Evolutionary conservation across 495 filamentous ascomycete genomes (phyloP).

Genomic region (Penicillium fimorum): DNA sequence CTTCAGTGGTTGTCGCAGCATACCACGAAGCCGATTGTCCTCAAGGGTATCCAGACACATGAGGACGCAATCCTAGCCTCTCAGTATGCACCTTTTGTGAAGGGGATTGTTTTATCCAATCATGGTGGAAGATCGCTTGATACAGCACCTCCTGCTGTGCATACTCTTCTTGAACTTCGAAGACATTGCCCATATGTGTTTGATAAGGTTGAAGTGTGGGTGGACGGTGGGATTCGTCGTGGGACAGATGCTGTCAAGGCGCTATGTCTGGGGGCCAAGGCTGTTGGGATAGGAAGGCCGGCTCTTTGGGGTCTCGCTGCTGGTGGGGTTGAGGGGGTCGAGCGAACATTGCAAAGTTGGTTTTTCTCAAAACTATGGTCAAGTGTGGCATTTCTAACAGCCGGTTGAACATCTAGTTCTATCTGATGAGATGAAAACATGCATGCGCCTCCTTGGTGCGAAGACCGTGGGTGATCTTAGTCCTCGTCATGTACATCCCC

Average conservation of each 20-base stretch:
- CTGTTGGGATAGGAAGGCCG: conserved; percentile 60
- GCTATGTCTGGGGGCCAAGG: conserved; percentile 60
- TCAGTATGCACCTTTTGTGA: conserved; percentile 44
- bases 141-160: conserved; percentile 57
- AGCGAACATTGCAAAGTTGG: conserved; percentile 9
- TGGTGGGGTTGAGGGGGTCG: conserved; percentile 6
- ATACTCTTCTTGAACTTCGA: conserved; percentile 62
- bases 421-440: conserved; percentile 10
- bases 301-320: conserved; percentile 7
- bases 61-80: conserved; percentile 58
- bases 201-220: conserved; percentile 58
- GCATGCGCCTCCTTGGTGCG: conserved; percentile 11
- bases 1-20: conserved; percentile 67
- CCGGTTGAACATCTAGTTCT: not conserved
- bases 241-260: conserved; percentile 69
- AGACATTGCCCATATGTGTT: conserved; percentile 53
- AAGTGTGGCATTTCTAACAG: not conserved
- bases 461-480: conserved; percentile 3
- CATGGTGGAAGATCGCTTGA: conserved; percentile 68
- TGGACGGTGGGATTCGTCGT: conserved; percentile 63
- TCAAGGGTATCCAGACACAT: conserved; percentile 64
- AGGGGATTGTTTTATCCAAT: conserved; percentile 66
- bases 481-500: not conserved
- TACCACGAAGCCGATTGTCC: conserved; percentile 56
- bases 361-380: not conserved